A percentile compares a stretch with the other conserved stretches of the same genome.
Conservation (phyloP, 345 rosid species). For the Psidium friedrichsthalianum region DNA sequence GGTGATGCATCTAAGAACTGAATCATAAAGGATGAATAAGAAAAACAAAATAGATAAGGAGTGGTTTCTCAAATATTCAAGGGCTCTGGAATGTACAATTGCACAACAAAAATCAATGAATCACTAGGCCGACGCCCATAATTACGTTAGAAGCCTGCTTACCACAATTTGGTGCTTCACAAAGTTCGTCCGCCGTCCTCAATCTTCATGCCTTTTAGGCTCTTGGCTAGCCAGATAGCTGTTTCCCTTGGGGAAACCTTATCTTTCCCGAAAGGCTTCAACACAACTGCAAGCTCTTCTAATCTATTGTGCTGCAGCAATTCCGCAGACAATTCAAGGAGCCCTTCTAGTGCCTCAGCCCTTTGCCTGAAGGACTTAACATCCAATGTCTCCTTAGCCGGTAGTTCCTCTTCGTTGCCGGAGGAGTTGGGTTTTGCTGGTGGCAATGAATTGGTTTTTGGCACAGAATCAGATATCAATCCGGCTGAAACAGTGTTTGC, state of each 20-base stretch:
- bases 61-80: not conserved
- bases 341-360: slow-evolving; percentile 98
- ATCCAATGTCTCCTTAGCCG: slow-evolving; percentile 61
- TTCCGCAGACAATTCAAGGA: slow-evolving; percentile 85
- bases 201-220: slow-evolving; percentile 91
- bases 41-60: not conserved
- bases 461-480: slow-evolving; percentile 1
- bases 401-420: slow-evolving; percentile 41
- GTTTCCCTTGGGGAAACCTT: slow-evolving; percentile 98
- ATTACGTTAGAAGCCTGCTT: slow-evolving; percentile 3
- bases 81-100: not conserved
- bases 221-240: slow-evolving; percentile 94
- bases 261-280: slow-evolving; percentile 93
- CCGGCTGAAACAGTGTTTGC: slow-evolving; percentile 4
- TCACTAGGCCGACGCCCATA: not conserved
- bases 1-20: not conserved
- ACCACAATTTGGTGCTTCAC: slow-evolving; percentile 17
- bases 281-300: slow-evolving; percentile 88
- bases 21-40: not conserved
- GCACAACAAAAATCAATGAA: not conserved
- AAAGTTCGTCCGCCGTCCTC: slow-evolving; percentile 55
- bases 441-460: slow-evolving; percentile 31
- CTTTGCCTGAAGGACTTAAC: slow-evolving; percentile 86
- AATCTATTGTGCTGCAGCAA: slow-evolving; percentile 72
- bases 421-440: slow-evolving; percentile 24